These are phyloP conservation scores for Magnolia sinica DNA, from an alignment of 164 flowering plant species.

Conservation along the genomic window DNA sequence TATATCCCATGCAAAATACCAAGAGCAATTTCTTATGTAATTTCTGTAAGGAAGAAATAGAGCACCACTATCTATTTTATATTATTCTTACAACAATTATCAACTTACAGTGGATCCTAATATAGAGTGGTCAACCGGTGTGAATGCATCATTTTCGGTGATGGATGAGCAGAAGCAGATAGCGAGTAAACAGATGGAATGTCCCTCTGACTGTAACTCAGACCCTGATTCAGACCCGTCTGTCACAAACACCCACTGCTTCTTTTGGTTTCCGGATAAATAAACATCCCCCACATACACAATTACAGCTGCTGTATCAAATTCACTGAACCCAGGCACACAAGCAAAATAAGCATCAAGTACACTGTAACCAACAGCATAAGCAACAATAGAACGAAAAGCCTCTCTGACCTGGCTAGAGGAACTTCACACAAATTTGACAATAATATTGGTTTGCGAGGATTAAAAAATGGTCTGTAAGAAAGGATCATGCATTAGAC, in stretches of 20 bases:
- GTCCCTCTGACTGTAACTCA: conserved; percentile 28
- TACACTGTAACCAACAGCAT: conserved; percentile 10
- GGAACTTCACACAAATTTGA: conserved; percentile 74
- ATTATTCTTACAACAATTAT: neutral
- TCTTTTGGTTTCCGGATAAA: conserved; percentile 52
- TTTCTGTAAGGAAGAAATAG: neutral
- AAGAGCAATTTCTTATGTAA: neutral
- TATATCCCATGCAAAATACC: neutral
- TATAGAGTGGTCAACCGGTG: conserved; percentile 54
- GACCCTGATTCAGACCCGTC: conserved; percentile 50
- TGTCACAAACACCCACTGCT: conserved; percentile 91
- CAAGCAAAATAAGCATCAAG: conserved; percentile 15
- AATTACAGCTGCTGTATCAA: conserved; percentile 77
- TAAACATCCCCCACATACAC: conserved; percentile 74
- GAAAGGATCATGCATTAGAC: conserved; percentile 2
- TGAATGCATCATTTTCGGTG: conserved; percentile 39
- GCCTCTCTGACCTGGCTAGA: conserved; percentile 56
- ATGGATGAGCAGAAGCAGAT: conserved; percentile 62
- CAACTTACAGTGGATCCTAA: conserved; percentile 70
- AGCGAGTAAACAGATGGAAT: conserved; percentile 65
- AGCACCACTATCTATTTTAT: neutral
- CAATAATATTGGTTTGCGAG: conserved; percentile 55
- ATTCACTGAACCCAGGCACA: conserved; percentile 55
- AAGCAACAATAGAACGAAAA: neutral
- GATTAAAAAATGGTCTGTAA: conserved; percentile 71